Evolutionary conservation across 805 yeast species (phyloP).

Genomic region (Ogataea philodendri): DNA sequence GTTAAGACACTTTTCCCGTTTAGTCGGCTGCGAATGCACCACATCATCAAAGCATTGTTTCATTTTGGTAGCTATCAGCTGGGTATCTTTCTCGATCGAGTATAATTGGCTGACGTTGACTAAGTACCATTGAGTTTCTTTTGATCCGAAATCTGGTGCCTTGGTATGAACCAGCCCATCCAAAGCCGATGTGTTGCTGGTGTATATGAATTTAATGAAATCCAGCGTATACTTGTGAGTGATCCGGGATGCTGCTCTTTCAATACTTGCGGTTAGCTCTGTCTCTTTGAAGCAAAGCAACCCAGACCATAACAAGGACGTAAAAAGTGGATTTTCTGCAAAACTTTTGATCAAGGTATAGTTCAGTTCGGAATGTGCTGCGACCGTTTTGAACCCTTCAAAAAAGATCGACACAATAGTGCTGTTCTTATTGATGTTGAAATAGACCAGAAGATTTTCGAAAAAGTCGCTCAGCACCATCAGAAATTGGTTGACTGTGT

Average conservation of each 20-base stretch:
- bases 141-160: background rate
- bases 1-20: conserved; percentile 5
- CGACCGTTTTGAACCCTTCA: conserved; percentile 19
- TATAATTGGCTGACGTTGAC: conserved; percentile 10
- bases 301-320: conserved; percentile 21
- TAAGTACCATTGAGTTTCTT: conserved; percentile 11
- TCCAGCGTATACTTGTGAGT: conserved; percentile 21
- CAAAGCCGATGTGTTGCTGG: conserved; percentile 4
- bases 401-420: conserved; percentile 16
- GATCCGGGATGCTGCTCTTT: conserved; percentile 19
- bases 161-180: conserved; percentile 7
- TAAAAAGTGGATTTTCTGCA: conserved; percentile 10
- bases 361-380: conserved; percentile 4
- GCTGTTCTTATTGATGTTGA: conserved; percentile 10
- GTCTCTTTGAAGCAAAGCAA: conserved; percentile 23
- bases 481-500: conserved; percentile 13
- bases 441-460: conserved; percentile 11
- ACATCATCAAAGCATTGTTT: conserved; percentile 13
- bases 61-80: conserved; percentile 11
- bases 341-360: conserved; percentile 6
- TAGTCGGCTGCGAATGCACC: background rate
- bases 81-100: conserved; percentile 3
- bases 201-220: conserved; percentile 15
- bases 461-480: conserved; percentile 15
- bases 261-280: conserved; percentile 15